Percentiles rank a stretch among this genome's conserved stretches.
Conservation (phyloP, 176 grass and related monocot species). For the Avena sativa region DNA sequence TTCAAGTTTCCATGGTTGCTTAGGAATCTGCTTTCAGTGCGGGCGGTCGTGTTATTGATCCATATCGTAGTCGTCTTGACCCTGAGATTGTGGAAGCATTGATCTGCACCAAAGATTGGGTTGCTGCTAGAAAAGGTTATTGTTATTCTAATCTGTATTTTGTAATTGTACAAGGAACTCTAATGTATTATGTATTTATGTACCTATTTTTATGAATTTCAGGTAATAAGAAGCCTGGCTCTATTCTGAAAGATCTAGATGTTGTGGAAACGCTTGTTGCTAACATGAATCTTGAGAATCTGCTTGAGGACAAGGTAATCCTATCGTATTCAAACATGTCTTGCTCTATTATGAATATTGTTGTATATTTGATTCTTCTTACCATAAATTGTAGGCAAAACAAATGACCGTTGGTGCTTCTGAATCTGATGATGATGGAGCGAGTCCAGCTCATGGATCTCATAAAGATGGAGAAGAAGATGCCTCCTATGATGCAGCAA, state of each 20-base stretch:
- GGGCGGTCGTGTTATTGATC: not conserved
- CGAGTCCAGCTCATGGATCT: no score
- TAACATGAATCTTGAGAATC: not conserved
- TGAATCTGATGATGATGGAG: not conserved
- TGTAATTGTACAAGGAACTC: not conserved
- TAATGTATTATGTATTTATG: not conserved
- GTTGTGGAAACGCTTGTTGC: not conserved
- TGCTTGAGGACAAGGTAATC: not conserved
- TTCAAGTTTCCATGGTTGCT: slow-evolving; percentile 21
- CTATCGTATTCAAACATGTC: not conserved
- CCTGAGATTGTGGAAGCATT: not conserved
- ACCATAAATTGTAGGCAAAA: not conserved
- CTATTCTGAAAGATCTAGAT: not conserved
- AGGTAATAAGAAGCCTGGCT: not conserved
- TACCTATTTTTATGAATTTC: not conserved
- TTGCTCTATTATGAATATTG: not conserved
- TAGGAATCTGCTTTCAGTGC: not conserved
- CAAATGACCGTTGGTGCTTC: not conserved
- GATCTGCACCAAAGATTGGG: not conserved
- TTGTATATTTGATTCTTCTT: not conserved
- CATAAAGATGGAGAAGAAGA: not conserved
- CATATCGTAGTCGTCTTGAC: not conserved
- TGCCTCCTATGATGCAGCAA: not conserved
- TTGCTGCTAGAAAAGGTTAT: no score
- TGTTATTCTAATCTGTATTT: no score